These are phyloP conservation scores for Diaporthe destruens DNA, from an alignment of 2,329 filamentous ascomycete genomes.

Conservation along the genomic window DNA sequence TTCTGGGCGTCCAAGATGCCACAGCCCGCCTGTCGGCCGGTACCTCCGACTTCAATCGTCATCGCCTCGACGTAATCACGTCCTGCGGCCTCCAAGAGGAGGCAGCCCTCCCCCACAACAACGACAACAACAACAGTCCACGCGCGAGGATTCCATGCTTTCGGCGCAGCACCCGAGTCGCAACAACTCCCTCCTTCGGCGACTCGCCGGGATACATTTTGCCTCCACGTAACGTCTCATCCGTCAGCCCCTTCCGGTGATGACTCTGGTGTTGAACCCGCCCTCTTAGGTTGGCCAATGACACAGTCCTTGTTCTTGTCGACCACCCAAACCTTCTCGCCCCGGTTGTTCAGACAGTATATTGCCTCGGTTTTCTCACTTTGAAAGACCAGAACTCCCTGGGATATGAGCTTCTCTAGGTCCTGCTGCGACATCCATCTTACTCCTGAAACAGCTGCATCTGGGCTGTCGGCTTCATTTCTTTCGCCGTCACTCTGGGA, in stretches of 20 bases:
- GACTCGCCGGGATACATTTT: background rate
- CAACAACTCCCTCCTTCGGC: background rate
- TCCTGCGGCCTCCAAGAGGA: constrained; percentile 11
- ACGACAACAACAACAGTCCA: too few species aligned
- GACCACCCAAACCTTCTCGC: constrained; percentile 7
- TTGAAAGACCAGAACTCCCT: background rate
- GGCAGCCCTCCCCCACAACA: too few species aligned
- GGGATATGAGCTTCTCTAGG: background rate
- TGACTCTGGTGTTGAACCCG: background rate
- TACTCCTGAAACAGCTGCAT: background rate
- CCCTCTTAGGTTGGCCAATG: background rate
- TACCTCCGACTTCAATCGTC: constrained; percentile 9
- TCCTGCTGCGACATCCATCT: constrained; percentile 15
- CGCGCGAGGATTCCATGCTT: background rate
- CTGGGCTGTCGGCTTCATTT: background rate
- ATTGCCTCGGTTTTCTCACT: background rate
- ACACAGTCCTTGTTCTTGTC: constrained; percentile 10
- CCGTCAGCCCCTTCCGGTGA: background rate
- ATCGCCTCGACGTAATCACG: background rate
- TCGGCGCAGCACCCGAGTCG: background rate
- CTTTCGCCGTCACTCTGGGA: background rate
- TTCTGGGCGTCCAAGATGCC: background rate
- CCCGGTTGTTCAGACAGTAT: background rate
- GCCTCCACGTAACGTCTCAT: background rate
- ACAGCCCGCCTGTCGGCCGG: constrained; percentile 4